Conservation (phyloP, 2,329 filamentous ascomycete species). For the Talaromyces sp. region DNA sequence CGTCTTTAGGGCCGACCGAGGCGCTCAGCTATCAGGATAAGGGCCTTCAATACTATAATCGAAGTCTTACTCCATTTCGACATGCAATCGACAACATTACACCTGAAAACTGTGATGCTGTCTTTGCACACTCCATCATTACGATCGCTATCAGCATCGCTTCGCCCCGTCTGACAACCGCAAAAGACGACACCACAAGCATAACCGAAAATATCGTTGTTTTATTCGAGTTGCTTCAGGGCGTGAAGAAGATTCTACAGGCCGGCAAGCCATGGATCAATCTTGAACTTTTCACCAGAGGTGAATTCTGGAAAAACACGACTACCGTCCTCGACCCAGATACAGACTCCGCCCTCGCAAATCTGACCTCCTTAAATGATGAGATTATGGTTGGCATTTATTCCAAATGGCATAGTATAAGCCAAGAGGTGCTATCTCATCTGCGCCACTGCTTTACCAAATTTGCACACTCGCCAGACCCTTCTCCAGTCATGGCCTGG, state of each 20-base stretch:
- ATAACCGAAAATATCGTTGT: slow-evolving; percentile 41
- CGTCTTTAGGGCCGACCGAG: slow-evolving; percentile 29
- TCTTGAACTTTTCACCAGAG: slow-evolving; percentile 54
- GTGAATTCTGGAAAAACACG: slow-evolving; percentile 49
- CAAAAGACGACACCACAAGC: slow-evolving; percentile 31
- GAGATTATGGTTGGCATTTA: slow-evolving; percentile 27
- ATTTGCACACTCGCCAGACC: slow-evolving; percentile 27
- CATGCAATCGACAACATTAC: slow-evolving; percentile 38
- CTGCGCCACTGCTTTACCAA: slow-evolving; percentile 34
- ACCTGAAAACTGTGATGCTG: slow-evolving; percentile 40
- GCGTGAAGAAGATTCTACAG: slow-evolving; percentile 36
- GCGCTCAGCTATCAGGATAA: slow-evolving; percentile 39
- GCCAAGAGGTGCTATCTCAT: slow-evolving; percentile 31
- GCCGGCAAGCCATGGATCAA: slow-evolving; percentile 47
- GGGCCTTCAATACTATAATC: slow-evolving; percentile 40
- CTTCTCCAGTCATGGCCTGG: slow-evolving; percentile 39
- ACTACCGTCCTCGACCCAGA: slow-evolving; percentile 27
- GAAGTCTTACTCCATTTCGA: slow-evolving; percentile 38
- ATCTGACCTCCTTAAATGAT: slow-evolving; percentile 32
- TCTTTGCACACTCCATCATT: slow-evolving; percentile 42
- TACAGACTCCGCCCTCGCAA: slow-evolving; percentile 28
- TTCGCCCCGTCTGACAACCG: slow-evolving; percentile 33
- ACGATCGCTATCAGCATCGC: slow-evolving; percentile 40
- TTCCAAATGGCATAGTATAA: slow-evolving; percentile 30
- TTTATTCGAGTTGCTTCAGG: slow-evolving; percentile 40